These are phyloP conservation scores for Podaxis rugospora DNA, from an alignment of 768 basidiomycete species.

Conservation along the genomic window DNA sequence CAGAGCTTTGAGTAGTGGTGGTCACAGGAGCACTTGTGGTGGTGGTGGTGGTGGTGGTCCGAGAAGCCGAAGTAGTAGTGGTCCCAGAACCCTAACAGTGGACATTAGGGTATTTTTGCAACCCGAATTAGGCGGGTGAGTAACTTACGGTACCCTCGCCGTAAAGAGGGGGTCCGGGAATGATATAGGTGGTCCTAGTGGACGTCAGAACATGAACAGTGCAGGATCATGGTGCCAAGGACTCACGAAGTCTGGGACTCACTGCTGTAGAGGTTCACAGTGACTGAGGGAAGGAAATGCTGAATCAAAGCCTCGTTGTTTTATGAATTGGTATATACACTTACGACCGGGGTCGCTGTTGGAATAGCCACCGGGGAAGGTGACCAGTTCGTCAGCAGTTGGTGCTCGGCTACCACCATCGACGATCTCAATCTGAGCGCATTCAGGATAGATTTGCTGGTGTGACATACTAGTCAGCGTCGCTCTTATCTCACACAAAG, in stretches of 20 bases:
- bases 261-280: conserved; percentile 35
- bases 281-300: conserved; percentile 23
- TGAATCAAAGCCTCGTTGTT: conserved; percentile 19
- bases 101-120: neutral
- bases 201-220: neutral
- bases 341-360: conserved; percentile 38
- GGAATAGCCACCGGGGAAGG: conserved; percentile 44
- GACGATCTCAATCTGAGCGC: conserved; percentile 39
- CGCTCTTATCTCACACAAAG: neutral
- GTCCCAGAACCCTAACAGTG: neutral
- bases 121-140: neutral
- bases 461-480: neutral
- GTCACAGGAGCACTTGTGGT: conserved; percentile 18
- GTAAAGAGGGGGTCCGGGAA: conserved; percentile 46
- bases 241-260: conserved; percentile 27
- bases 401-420: conserved; percentile 37
- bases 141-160: conserved; percentile 21
- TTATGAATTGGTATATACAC: conserved; percentile 10
- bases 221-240: neutral
- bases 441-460: conserved; percentile 71
- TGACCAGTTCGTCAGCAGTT: conserved; percentile 38
- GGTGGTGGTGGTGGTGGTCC: conserved; percentile 15
- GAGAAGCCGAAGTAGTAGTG: neutral
- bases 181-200: conserved; percentile 32
- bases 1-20: conserved; percentile 15